Percentiles rank a stretch among this genome's conserved stretches.
phyloP scores from a whole-genome alignment of 495 filamentous ascomycete genomes.

The Opeltia flavorubescens region DNA sequence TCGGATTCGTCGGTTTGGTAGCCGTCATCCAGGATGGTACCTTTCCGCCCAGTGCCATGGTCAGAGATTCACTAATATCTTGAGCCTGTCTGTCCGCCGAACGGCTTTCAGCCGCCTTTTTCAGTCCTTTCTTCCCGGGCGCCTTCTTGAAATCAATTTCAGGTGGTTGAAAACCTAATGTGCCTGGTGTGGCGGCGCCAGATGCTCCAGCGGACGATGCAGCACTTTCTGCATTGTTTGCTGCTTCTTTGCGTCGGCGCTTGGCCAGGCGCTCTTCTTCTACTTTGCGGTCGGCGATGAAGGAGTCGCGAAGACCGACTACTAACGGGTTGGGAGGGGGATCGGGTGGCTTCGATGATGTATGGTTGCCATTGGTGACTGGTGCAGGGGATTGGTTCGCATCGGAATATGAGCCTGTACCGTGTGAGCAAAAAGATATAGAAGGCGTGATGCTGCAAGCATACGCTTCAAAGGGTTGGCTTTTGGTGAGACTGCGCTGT shows the following conservation, averaged over 20 bases:
- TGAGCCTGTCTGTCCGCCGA: conserved; percentile 35
- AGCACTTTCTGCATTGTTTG: conserved; percentile 15
- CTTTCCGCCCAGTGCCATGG: conserved; percentile 17
- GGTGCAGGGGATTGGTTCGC: conserved; percentile 12
- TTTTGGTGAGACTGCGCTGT: conserved; percentile 31
- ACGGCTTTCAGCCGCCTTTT: conserved; percentile 34
- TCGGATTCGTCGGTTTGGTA: conserved; percentile 9
- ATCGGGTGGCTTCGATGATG: conserved; percentile 10
- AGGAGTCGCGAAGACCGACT: conserved; percentile 22
- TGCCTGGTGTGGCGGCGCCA: conserved; percentile 29
- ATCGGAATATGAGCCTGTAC: conserved; percentile 23
- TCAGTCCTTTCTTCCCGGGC: conserved; percentile 38
- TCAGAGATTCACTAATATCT: conserved; percentile 15
- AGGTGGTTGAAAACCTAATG: conserved; percentile 29
- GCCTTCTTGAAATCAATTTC: conserved; percentile 40
- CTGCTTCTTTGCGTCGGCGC: conserved; percentile 32
- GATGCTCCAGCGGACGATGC: conserved; percentile 25
- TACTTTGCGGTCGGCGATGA: conserved; percentile 20
- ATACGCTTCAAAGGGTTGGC: conserved; percentile 50
- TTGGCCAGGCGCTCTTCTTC: conserved; percentile 41
- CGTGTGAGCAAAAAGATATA: conserved; percentile 9
- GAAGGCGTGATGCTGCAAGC: conserved; percentile 2
- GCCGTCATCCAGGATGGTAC: conserved; percentile 17
- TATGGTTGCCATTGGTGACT: conserved; percentile 14
- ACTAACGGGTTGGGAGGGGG: conserved; percentile 14